Base-by-base conservation (phyloP, 345 rosid genomes). In the Geranium brycei region DNA sequence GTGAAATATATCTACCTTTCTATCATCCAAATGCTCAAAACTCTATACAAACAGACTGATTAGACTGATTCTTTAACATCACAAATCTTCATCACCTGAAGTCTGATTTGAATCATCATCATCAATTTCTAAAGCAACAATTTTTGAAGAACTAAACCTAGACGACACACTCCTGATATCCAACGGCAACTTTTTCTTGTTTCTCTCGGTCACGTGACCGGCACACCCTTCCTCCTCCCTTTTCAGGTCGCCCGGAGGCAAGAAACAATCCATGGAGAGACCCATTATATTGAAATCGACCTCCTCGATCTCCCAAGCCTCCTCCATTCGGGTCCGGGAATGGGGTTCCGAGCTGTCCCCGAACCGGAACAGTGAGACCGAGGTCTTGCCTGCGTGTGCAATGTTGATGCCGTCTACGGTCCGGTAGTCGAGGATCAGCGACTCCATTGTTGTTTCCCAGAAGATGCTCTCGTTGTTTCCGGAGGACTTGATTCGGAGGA, bases 401-500 rank as follows among this genome's bases (percentile, higher is more conserved):
- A 93, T 82, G 72, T 80, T 84, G 16, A 93, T 75, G n/a, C 92
- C 92, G 17, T 93, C 99, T 1, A 88, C 62, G 65, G 72, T 81
- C 53, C 84, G 77, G 67, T 93, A 93, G 64, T 93, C 97, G 67
- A 83, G 80, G 62, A 93, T 77, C 16, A 51, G 4, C 4, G 99
- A 87, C 19, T 87, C 96, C 97, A 93, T 90, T 40, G 89, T 82
- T 0, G 99, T 93, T 79, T 93, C 89, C 97, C 99, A 93, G 40
- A 78, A 88, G 17, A 93, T 70, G 77, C 82, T 78, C 63, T 79
- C 81, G 11, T 64, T 77, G 11, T 64, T 77, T 13, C 77, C 80
- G 7, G 77, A 55, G 31, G 89, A 61, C 75, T 81, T 82, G 68
- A 93, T 86, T 66, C 88, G 69, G 7, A 93, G 79, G 10, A 90